phyloP scores from a whole-genome alignment of 2,329 filamentous ascomycete species.

The Gliomastix tumulicola region DNA sequence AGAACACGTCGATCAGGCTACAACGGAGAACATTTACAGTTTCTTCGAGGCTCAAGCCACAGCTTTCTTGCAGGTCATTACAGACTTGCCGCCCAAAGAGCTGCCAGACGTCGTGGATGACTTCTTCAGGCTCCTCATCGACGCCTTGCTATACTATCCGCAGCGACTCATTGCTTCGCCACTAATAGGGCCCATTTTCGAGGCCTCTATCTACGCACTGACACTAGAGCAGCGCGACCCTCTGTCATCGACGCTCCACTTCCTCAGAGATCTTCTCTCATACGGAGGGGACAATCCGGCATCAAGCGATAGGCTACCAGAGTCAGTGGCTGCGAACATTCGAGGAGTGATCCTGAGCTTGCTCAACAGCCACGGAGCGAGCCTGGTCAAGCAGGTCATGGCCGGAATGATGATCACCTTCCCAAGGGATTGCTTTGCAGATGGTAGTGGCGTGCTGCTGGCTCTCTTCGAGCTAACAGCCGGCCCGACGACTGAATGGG shows the following conservation, averaged over 20 bases:
- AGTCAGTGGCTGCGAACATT: slow-evolving; percentile 60
- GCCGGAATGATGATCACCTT: slow-evolving; percentile 99
- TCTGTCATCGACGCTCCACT: slow-evolving; percentile 85
- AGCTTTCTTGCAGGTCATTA: slow-evolving; percentile 83
- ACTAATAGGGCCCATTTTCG: slow-evolving; percentile 75
- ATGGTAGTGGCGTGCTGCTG: slow-evolving; percentile 88
- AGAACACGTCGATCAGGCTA: slow-evolving; percentile 75
- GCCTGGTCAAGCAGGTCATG: slow-evolving; percentile 80
- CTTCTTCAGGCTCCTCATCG: slow-evolving; percentile 88
- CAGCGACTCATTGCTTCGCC: slow-evolving; percentile 73
- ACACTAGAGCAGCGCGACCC: slow-evolving; percentile 88
- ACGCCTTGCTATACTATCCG: slow-evolving; percentile 90
- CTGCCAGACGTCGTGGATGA: slow-evolving; percentile 86
- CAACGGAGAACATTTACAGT: slow-evolving; percentile 79
- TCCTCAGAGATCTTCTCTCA: slow-evolving; percentile 81
- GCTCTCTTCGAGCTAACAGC: slow-evolving; percentile 84
- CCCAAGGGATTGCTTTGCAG: slow-evolving; percentile 89
- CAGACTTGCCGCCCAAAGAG: slow-evolving; percentile 67
- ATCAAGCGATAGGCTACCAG: slow-evolving; percentile 49
- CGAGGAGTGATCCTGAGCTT: slow-evolving; percentile 67
- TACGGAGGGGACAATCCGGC: slow-evolving; percentile 75
- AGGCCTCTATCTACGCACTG: slow-evolving; percentile 79
- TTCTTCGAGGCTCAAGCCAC: slow-evolving; percentile 95
- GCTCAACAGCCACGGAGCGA: slow-evolving; percentile 62
- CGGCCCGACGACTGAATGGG: slow-evolving; percentile 71